Evolutionary conservation across 768 basidiomycete species (phyloP), one percentile per base, ranked within the genome.

Genomic region (Gelatoporia subvermispora): DNA sequence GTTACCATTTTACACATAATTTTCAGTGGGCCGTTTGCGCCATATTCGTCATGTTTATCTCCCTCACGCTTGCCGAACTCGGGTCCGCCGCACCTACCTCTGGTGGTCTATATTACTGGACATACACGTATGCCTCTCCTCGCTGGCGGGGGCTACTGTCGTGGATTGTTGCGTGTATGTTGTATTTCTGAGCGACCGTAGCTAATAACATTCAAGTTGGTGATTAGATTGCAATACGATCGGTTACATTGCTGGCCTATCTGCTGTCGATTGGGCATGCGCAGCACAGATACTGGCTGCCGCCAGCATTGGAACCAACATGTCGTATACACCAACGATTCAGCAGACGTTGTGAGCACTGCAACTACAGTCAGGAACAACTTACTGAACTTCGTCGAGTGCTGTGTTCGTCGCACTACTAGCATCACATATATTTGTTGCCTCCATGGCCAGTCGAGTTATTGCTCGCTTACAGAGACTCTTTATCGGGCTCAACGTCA

Each of bases 101-200:
- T 11, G 65, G 65, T 2, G 68, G 66, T 0, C 49, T 68, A 16
- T 71, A 69, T 50, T 69, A 60, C 52, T 71, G 69, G 69, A 69
- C 69, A 1, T 56, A 57, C 53, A 52, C 48, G 11, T 67, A 62
- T 47, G 53, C 60, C 1, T 58, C 63, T 1, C 60, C 61, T 2
- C 43, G 56, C 36, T 70, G 65, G 52, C 56, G 65, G 42, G 59
- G 65, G 38, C 52, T 70, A 17, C 61, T 71, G 4, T 55, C 66
- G 4, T 72, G 70, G 71, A 52, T 71, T 13, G 68, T 68, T 11
- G 71, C 66, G 17, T 71, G 65, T 69, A 21, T 45, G 68, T 2
- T 16, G 28, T 43, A 18, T 17, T 28, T 22, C 15, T 15, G 31
- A 31, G 11, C 17, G 35, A 13, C 22, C 10, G 13, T 20, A 21